Evolutionary conservation across 208 protist genomes (phyloP).

Genomic region (Angomonas desouzai): DNA sequence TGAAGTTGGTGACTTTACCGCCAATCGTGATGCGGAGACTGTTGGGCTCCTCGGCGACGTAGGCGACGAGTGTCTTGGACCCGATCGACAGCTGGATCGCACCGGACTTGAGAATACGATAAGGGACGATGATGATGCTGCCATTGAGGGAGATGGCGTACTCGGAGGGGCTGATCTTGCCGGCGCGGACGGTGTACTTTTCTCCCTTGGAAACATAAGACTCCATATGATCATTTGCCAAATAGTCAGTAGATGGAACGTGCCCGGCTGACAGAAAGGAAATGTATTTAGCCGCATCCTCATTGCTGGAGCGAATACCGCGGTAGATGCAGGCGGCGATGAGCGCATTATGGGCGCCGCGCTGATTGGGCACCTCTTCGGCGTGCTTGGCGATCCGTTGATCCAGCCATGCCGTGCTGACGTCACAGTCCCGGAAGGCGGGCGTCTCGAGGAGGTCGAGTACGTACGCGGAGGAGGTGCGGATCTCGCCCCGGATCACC

Average conservation of each 20-base stretch:
- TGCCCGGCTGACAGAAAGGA: slow-evolving; percentile 79
- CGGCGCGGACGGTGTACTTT: slow-evolving; percentile 77
- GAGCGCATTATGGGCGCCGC: slow-evolving; percentile 64
- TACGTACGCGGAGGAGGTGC: slow-evolving; percentile 94
- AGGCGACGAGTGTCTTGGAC: slow-evolving; percentile 81
- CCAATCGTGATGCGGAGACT: slow-evolving; percentile 90
- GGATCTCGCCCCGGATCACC: slow-evolving; percentile 94
- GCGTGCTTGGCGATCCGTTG: slow-evolving; percentile 59
- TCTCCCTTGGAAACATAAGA: slow-evolving; percentile 64
- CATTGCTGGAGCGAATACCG: slow-evolving; percentile 34
- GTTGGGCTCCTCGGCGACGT: slow-evolving; percentile 90
- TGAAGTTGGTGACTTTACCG: slow-evolving; percentile 88
- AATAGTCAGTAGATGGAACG: slow-evolving; percentile 71
- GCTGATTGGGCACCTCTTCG: slow-evolving; percentile 38
- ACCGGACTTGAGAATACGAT: slow-evolving; percentile 75
- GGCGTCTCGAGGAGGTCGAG: slow-evolving; percentile 79
- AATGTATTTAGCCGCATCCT: slow-evolving; percentile 64
- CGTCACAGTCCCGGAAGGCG: slow-evolving; percentile 77
- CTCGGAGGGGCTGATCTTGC: slow-evolving; percentile 43
- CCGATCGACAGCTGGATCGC: slow-evolving; percentile 75
- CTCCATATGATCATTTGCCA: slow-evolving; percentile 60
- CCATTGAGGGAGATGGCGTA: slow-evolving; percentile 72
- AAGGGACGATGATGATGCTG: slow-evolving; percentile 67
- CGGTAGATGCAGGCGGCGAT: slow-evolving; percentile 72
- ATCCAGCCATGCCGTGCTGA: slow-evolving; percentile 89